Percentiles rank a stretch among this genome's conserved stretches.
phyloP scores from a whole-genome alignment of 2,329 filamentous ascomycete genomes.

The Zymoseptoria brevis region DNA sequence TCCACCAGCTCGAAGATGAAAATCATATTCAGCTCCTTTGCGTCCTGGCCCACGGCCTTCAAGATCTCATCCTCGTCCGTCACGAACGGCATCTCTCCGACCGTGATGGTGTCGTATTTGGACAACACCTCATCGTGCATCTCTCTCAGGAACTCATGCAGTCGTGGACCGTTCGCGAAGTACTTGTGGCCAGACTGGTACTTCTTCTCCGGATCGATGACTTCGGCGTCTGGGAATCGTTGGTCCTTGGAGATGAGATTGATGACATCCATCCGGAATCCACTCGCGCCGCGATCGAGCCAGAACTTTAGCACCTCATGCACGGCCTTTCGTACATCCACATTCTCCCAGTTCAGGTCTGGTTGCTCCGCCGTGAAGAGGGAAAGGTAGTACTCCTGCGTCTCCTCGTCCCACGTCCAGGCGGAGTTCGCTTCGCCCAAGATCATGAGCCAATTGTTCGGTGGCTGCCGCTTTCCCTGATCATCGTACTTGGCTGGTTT shows the following conservation, averaged over 20 bases:
- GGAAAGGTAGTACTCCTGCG: conserved; percentile 40
- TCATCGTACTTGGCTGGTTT: conserved; percentile 47
- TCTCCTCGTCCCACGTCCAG: conserved; percentile 41
- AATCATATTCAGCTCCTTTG: conserved; percentile 41
- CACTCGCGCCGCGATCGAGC: conserved; percentile 39
- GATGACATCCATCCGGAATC: conserved; percentile 42
- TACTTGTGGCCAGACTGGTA: conserved; percentile 44
- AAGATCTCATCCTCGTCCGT: conserved; percentile 38
- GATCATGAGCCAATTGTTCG: conserved; percentile 46
- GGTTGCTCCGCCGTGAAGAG: conserved; percentile 42
- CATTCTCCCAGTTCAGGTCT: conserved; percentile 43
- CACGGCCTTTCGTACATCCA: conserved; percentile 37
- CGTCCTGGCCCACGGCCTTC: conserved; percentile 34
- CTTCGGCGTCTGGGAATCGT: conserved; percentile 35
- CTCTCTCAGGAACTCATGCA: conserved; percentile 51
- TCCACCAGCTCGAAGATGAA: conserved; percentile 42
- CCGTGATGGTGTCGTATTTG: conserved; percentile 51
- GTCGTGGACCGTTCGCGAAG: conserved; percentile 50
- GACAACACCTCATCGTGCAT: conserved; percentile 46
- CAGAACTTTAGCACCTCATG: conserved; percentile 43
- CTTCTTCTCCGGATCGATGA: conserved; percentile 33
- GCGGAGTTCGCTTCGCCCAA: conserved; percentile 33
- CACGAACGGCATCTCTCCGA: conserved; percentile 54
- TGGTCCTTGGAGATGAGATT: conserved; percentile 42
- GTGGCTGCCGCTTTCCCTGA: conserved; percentile 48